These are phyloP conservation scores for Wickerhamiella pararugosa DNA, from an alignment of 1,139 yeast genomes.

Conservation along the genomic window DNA sequence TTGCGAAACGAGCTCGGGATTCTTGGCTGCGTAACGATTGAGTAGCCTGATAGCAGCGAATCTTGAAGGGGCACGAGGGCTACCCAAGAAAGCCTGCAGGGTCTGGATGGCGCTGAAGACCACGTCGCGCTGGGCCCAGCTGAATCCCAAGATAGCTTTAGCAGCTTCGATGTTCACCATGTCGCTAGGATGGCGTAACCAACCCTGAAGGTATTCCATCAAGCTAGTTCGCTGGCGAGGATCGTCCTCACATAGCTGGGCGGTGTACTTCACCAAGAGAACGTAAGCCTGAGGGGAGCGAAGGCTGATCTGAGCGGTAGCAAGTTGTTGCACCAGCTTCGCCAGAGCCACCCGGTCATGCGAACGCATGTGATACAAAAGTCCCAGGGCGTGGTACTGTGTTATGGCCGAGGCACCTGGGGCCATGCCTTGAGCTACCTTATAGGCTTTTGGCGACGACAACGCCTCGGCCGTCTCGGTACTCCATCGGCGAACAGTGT, in stretches of 20 bases:
- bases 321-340: conserved; percentile 73
- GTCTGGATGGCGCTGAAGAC: conserved; percentile 50
- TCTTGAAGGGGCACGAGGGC: conserved; percentile 80
- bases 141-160: conserved; percentile 55
- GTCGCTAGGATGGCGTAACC: conserved; percentile 72
- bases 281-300: conserved; percentile 48
- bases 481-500: conserved; percentile 82
- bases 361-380: conserved; percentile 72
- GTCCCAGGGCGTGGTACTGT: conserved; percentile 91
- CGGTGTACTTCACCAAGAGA: conserved; percentile 71
- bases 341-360: conserved; percentile 90
- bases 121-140: conserved; percentile 47
- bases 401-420: conserved; percentile 33
- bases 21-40: conserved; percentile 67
- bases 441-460: conserved; percentile 46
- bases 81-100: conserved; percentile 63
- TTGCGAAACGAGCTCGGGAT: conserved; percentile 63
- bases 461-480: conserved; percentile 89
- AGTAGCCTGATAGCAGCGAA: conserved; percentile 88
- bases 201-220: conserved; percentile 50
- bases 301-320: conserved; percentile 33
- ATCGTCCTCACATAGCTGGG: conserved; percentile 51
- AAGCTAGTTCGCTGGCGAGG: conserved; percentile 31
- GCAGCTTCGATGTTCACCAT: conserved; percentile 93
- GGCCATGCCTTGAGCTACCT: conserved; percentile 1